Evolutionary conservation across 139 green algal genomes (phyloP).

Genomic region (Pleodorina starrii): DNA sequence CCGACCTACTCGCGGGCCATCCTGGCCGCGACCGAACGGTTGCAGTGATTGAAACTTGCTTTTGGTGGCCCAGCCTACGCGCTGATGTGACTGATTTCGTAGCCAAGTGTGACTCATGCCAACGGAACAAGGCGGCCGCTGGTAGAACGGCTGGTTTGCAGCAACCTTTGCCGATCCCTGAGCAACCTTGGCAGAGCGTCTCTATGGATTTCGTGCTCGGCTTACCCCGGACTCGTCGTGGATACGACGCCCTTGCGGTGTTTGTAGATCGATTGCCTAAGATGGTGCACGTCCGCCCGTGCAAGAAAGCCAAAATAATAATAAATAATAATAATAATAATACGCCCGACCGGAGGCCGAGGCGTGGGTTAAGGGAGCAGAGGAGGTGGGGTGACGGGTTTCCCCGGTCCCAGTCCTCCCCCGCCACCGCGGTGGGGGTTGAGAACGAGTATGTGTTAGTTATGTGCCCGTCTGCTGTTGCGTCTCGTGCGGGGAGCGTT

Average conservation of each 20-base stretch:
- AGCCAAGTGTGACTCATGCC: not conserved
- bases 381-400: too few relatives aligned
- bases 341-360: too few relatives aligned
- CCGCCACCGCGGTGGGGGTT: too few relatives aligned
- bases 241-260: conserved; percentile 4
- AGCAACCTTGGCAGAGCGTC: not conserved
- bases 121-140: not conserved
- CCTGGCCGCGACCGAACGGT: not conserved
- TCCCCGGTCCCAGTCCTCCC: too few relatives aligned
- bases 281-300: not conserved
- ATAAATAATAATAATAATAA: too few relatives aligned
- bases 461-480: too few relatives aligned
- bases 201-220: conserved; percentile 27
- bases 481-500: too few relatives aligned
- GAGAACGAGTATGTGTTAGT: too few relatives aligned
- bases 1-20: not conserved
- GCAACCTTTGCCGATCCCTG: not conserved
- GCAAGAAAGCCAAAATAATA: not conserved
- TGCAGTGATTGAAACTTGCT: not conserved
- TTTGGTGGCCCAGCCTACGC: conserved; percentile 1
- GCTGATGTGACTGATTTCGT: conserved; percentile 27
- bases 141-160: not conserved
- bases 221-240: not conserved
- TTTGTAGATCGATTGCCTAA: conserved; percentile 21
- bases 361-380: too few relatives aligned